Base-by-base conservation (phyloP, 257 asterid species). In the Solanum clarkiae region DNA sequence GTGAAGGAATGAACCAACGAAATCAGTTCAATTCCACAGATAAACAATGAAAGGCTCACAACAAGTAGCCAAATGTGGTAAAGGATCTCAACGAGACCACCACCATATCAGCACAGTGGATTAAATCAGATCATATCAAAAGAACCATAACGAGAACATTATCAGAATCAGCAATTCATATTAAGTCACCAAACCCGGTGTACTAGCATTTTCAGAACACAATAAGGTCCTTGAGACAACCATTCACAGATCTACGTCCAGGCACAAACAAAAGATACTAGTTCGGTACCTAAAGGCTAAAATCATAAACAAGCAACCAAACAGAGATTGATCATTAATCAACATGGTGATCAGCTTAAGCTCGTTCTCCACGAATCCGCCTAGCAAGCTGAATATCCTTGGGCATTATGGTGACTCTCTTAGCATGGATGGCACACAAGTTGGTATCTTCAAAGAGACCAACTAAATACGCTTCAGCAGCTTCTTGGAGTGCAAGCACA, bases 291-390 rank as follows among this genome's bases (percentile, higher is more conserved):
- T 69, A 0, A 36, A 69, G 26, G 26, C 16, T 69, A 36, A 36
- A 69, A 69, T 0, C 79, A 69, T 69, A 40, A 8, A 17, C 53
- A 2, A 0, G 1, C 0, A 69, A 69, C 53, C 79, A 36, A 69
- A 69, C 40, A 40, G 79, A 69, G 26, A 36, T 69, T 69, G 79
- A 8, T 68, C 75, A 68, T 40, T 40, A 36, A 36, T 36, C 24
- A 36, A 5, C 13, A 69, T 4, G 2, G 16, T 69, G 53, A 69
- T 17, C 26, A 40, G 40, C 84, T 69, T 83, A 93, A 77, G 98
- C 98, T 80, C 98, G 94, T 66, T 94, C 98, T 16, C 98, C 98
- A 4, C 98, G 95, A 71, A 94, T 94, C 2, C 98, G 92, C 81
- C 97, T 88, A 0, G 98, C 97, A 72, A 94, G 88, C 87, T 94